Conservation (phyloP, 2,329 filamentous ascomycete genomes). For the Phyllosticta paracitricarpa region DNA sequence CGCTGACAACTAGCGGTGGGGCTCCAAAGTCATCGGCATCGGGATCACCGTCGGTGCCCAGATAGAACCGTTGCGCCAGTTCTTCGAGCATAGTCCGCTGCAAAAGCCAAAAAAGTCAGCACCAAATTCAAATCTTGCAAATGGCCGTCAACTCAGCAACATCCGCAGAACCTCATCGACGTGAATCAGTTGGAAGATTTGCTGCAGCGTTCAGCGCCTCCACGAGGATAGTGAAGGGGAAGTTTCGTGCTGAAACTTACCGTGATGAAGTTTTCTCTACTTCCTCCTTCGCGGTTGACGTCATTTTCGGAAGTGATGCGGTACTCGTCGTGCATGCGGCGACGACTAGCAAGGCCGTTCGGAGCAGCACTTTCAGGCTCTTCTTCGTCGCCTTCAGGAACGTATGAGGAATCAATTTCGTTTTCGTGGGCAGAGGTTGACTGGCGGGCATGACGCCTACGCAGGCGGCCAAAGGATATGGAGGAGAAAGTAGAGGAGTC, state of each 20-base stretch:
- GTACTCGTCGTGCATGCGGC: conserved; percentile 50
- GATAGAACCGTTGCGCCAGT: conserved; percentile 24
- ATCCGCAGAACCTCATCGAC: not conserved
- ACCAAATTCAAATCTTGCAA: not conserved
- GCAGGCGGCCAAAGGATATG: conserved; percentile 19
- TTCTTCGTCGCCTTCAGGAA: conserved; percentile 18
- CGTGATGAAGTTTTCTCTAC: conserved; percentile 48
- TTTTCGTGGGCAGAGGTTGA: conserved; percentile 7
- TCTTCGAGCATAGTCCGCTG: conserved; percentile 27
- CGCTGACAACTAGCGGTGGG: not conserved
- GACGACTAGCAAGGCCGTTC: conserved; percentile 45
- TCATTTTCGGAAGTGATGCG: conserved; percentile 55
- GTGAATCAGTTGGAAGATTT: not conserved
- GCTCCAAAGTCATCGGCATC: conserved; percentile 15
- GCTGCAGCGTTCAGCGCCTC: not conserved
- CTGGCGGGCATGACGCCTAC: conserved; percentile 8
- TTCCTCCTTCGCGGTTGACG: conserved; percentile 46
- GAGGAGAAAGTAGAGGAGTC: conserved; percentile 35
- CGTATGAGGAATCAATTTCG: conserved; percentile 11
- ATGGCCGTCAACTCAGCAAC: not conserved
- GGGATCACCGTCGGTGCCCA: conserved; percentile 15
- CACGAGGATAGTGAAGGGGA: not conserved
- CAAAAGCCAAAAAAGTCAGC: not conserved
- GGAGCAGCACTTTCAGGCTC: conserved; percentile 30
- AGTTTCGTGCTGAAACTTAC: conserved; percentile 24